phyloP scores from a whole-genome alignment of 225 moss, liverwort and hornwort species.

The Asterella californica region DNA sequence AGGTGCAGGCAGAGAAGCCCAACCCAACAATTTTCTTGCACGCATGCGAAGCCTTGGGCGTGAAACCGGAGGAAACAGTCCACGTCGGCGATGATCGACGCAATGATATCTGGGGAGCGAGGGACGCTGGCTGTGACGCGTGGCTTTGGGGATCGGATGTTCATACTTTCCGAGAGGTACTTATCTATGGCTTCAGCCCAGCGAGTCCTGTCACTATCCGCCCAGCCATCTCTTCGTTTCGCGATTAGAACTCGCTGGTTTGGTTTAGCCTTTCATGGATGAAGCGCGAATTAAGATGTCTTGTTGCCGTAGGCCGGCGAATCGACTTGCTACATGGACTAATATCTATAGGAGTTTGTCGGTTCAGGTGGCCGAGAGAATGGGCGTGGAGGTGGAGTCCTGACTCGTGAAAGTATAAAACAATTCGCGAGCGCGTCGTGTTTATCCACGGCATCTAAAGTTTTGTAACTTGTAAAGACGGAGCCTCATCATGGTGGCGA shows the following conservation, averaged over 20 bases:
- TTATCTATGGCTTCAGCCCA: no score
- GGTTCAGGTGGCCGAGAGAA: constrained; percentile 23
- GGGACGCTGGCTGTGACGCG: constrained; percentile 25
- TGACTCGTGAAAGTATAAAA: not conserved
- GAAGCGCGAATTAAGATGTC: no score
- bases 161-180: constrained; percentile 17
- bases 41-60: constrained; percentile 18
- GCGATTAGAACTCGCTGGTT: not conserved
- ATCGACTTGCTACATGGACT: no score
- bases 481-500: not conserved
- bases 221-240: not conserved
- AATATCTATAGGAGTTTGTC: not conserved
- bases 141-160: constrained; percentile 29
- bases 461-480: not conserved
- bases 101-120: constrained; percentile 25
- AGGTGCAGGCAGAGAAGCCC: constrained; percentile 25
- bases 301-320: no score
- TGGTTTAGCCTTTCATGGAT: no score
- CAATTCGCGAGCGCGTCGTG: not conserved
- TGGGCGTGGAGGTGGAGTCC: constrained; percentile 14
- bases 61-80: constrained; percentile 19
- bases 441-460: not conserved
- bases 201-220: not conserved
- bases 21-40: constrained; percentile 23
- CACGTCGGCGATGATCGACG: constrained; percentile 26